Percentiles rank a stretch among this genome's conserved stretches.
These are phyloP conservation scores for Cornus controversa DNA, from an alignment of 148 eudicot genomes.

Conservation along the genomic window DNA sequence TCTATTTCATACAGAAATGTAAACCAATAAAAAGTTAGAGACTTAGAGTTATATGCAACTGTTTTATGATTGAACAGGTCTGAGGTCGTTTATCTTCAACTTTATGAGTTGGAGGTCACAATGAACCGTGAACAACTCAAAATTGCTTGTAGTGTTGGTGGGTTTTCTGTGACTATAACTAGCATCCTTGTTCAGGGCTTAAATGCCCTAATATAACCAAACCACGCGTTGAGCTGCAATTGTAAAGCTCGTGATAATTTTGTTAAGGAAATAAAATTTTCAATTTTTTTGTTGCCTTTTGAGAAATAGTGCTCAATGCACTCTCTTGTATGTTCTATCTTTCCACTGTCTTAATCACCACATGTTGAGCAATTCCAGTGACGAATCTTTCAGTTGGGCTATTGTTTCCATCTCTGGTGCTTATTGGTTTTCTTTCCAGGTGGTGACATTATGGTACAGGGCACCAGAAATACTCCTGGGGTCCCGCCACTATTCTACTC, in stretches of 20 bases:
- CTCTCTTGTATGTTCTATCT: not conserved
- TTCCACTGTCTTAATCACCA: not conserved
- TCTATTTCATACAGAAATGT: not conserved
- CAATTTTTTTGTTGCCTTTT: not conserved
- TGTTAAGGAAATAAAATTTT: not conserved
- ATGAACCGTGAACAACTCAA: not conserved
- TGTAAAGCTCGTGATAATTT: not conserved
- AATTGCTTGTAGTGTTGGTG: not conserved
- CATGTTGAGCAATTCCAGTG: not conserved
- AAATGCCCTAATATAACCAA: not conserved
- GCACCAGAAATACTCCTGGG: constrained; percentile 98
- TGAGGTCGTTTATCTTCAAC: constrained; percentile 2
- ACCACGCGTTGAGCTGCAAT: not conserved
- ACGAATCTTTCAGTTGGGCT: not conserved
- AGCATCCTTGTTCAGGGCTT: not conserved
- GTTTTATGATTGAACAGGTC: not conserved
- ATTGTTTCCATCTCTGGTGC: not conserved
- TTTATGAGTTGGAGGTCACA: not conserved
- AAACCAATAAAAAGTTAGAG: not conserved
- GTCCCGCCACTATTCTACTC: constrained; percentile 90
- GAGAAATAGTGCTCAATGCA: not conserved
- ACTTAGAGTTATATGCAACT: not conserved
- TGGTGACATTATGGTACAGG: constrained; percentile 96
- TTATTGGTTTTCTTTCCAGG: constrained; percentile 44
- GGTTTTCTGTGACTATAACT: not conserved